Evolutionary conservation across 2,329 filamentous ascomycete species (phyloP), one percentile per base, ranked within the genome.

Genomic region (Claviceps sp.): DNA sequence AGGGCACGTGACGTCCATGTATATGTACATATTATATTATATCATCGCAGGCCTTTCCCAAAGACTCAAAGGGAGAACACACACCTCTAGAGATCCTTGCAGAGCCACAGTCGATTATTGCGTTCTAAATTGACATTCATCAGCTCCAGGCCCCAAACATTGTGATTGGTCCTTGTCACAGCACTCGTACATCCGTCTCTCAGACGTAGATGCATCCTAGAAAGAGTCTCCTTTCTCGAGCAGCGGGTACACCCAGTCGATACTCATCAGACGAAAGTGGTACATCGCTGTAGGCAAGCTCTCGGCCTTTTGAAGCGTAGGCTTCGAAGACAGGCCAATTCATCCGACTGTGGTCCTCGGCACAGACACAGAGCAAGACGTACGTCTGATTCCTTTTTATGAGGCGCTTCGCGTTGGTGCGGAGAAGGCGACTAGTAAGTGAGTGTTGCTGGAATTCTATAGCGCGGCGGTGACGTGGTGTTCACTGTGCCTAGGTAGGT

Each of bases 201-300:
- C 71, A 47, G 62, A 55, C 0, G 70, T 73, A 22, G 62, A 61
- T 3, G 62, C 61, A 45, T 72, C 71, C 44, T 68, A 63, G 44
- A 76, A 76, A 5, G 73, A 73, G 43, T 73, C 71, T 57, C 75
- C 67, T 11, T 73, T 63, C 54, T 73, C 71, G 17, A 75, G 64
- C 0, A 65, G 72, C 7, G 61, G 62, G 8, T 68, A 64, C 17
- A 55, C 54, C 26, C 29, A 66, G 62, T 14, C 62, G 61, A 14
- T 55, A 58, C 38, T 59, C 53, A 53, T 72, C 70, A 36, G 65
- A 62, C 2, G 69, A 68, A 2, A 71, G 61, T n/a, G 60, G 59
- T n/a, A 66, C 54, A 40, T 59, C 55, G 52, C 64, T 66, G 22
- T 58, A 59, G 1, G 69, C 68, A 17, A 71, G 61, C 9, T 64